phyloP scores from a whole-genome alignment of 306 rosid genomes.

The Notholithocarpus densiflorus region DNA sequence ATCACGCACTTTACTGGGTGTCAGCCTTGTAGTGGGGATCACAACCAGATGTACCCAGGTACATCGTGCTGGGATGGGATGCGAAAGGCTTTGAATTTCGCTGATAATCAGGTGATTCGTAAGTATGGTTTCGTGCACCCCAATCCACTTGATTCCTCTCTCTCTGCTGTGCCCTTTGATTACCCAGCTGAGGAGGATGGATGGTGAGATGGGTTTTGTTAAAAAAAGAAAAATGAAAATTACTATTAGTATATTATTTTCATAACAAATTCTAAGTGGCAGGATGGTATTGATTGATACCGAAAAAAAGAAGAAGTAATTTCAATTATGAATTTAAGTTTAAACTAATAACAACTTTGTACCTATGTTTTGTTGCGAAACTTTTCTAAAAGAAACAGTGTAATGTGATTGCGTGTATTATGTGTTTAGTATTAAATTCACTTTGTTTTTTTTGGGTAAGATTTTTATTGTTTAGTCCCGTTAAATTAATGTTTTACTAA shows the following conservation, averaged over 20 bases:
- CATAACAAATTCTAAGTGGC: accelerated
- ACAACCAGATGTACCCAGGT: slow-evolving; percentile 54
- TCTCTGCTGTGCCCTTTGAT: slow-evolving; percentile 57
- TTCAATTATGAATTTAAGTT: accelerated
- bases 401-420: background rate
- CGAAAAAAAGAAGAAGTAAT: no score
- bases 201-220: background rate
- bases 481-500: no score
- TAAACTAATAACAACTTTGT: no score
- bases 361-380: no score
- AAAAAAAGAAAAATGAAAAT: no score
- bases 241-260: no score
- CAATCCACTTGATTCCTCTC: slow-evolving; percentile 27
- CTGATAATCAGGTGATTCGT: slow-evolving; percentile 82
- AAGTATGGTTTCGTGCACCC: slow-evolving; percentile 53
- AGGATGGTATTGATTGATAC: accelerated
- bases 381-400: background rate
- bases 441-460: background rate
- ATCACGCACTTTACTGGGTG: slow-evolving; percentile 88
- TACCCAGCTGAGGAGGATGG: slow-evolving; percentile 29
- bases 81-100: slow-evolving; percentile 62
- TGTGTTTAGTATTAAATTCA: background rate
- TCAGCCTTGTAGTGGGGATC: slow-evolving; percentile 85
- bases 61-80: slow-evolving; percentile 73
- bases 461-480: no score